These are phyloP conservation scores for Hymenochaete sp. DNA, from an alignment of 1,284 basidiomycete genomes.

Conservation along the genomic window DNA sequence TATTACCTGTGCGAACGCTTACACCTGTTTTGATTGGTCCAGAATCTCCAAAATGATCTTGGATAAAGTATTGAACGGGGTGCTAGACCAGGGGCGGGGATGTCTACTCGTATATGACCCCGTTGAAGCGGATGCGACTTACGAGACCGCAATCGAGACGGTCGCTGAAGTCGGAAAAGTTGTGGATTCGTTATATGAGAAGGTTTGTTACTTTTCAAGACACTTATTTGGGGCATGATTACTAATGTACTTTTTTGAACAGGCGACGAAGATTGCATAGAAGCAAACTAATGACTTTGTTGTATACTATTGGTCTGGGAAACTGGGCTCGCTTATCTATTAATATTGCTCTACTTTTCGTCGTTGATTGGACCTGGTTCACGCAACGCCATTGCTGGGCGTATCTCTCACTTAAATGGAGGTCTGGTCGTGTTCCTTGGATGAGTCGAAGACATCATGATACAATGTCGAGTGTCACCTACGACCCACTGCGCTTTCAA, in stretches of 20 bases:
- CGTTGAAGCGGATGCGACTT: slow-evolving; percentile 78
- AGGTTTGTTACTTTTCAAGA: slow-evolving; percentile 40
- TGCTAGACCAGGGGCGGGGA: slow-evolving; percentile 90
- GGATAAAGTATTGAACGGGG: slow-evolving; percentile 90
- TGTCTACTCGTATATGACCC: slow-evolving; percentile 88
- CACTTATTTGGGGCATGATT: slow-evolving; percentile 5
- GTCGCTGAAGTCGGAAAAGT: slow-evolving; percentile 87
- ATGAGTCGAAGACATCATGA: too few relatives aligned
- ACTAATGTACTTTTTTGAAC: slow-evolving; percentile 7
- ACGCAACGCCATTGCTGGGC: too few relatives aligned
- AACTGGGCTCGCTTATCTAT: too few relatives aligned
- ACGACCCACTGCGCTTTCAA: too few relatives aligned
- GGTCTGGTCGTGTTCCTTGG: too few relatives aligned
- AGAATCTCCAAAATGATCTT: slow-evolving; percentile 97
- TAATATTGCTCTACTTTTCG: too few relatives aligned
- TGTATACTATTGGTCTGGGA: neutral
- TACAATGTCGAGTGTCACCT: too few relatives aligned
- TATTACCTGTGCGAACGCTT: neutral
- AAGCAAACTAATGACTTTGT: too few relatives aligned
- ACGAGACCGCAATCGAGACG: slow-evolving; percentile 81
- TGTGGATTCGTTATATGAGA: slow-evolving; percentile 85
- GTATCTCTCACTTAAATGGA: too few relatives aligned
- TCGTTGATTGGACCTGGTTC: too few relatives aligned
- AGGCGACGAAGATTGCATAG: slow-evolving; percentile 44
- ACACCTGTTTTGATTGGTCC: slow-evolving; percentile 13